Percentiles rank a stretch among this genome's conserved stretches.
Conservation (phyloP, 2,329 filamentous ascomycete species). For the Penicillium thymicola region DNA sequence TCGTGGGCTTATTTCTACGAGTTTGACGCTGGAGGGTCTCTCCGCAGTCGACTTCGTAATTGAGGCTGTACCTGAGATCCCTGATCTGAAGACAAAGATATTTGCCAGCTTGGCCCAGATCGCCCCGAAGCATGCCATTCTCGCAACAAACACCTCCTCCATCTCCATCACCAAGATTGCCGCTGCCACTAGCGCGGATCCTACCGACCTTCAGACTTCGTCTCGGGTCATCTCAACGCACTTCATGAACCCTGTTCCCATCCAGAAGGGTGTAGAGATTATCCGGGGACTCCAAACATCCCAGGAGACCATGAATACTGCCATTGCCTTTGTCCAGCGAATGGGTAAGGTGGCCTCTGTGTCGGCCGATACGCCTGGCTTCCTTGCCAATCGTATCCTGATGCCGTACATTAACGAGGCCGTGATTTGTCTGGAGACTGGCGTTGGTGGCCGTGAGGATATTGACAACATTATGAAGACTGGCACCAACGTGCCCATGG, state of each 20-base stretch:
- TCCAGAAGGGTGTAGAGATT: conserved; percentile 97
- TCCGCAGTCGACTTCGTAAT: conserved; percentile 92
- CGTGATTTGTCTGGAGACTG: conserved; percentile 90
- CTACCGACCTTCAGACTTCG: conserved; percentile 73
- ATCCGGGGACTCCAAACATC: conserved; percentile 93
- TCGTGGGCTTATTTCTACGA: conserved; percentile 65
- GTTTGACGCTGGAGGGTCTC: conserved; percentile 72
- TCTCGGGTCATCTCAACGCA: conserved; percentile 92
- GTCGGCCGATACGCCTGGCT: conserved; percentile 86
- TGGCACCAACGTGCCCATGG: conserved; percentile 98
- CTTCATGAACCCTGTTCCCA: conserved; percentile 98
- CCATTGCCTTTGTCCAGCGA: conserved; percentile 77
- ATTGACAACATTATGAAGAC: conserved; percentile 99
- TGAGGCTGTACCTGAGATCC: conserved; percentile 93
- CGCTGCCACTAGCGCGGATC: conserved; percentile 74
- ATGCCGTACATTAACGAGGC: conserved; percentile 99
- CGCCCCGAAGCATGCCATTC: conserved; percentile 77
- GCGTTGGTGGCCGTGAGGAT: conserved; percentile 80
- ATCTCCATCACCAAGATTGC: conserved; percentile 97
- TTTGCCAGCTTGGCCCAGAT: conserved; percentile 79
- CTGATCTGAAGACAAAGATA: conserved; percentile 79
- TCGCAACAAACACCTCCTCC: conserved; percentile 97
- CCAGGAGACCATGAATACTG: conserved; percentile 72
- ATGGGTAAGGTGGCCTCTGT: conserved; percentile 92
- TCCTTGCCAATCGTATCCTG: conserved; percentile 91